These are phyloP conservation scores for Coriaria nepalensis DNA, from an alignment of 306 rosid species.

Conservation along the genomic window DNA sequence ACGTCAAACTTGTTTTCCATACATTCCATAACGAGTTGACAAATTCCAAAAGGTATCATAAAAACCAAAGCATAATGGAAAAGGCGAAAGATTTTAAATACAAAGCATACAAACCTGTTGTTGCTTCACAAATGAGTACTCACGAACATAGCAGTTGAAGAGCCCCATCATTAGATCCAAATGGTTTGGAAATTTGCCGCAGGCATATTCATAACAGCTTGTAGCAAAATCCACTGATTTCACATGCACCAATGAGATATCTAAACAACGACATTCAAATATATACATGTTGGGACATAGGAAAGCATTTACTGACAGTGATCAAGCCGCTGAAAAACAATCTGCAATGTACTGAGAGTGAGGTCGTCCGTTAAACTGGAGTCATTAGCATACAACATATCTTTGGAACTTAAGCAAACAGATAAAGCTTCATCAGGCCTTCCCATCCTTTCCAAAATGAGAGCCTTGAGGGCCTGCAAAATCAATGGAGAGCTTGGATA, in stretches of 20 bases:
- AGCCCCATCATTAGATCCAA: conserved; percentile 83
- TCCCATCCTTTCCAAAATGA: conserved; percentile 83
- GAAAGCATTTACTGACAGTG: conserved; percentile 37
- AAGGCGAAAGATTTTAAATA: background rate
- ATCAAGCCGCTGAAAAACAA: conserved; percentile 80
- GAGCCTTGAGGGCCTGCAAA: conserved; percentile 80
- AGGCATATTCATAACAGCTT: conserved; percentile 80
- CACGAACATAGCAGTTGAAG: conserved; percentile 90
- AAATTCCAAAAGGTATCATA: background rate
- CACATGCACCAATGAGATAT: conserved; percentile 15
- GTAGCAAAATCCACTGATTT: conserved; percentile 84
- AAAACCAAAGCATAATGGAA: background rate
- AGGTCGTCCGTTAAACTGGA: conserved; percentile 75
- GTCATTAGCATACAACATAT: conserved; percentile 43
- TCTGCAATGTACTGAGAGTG: conserved; percentile 89
- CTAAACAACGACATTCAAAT: conserved; percentile 6
- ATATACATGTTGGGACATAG: conserved; percentile 11
- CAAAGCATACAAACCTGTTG: conserved; percentile 58
- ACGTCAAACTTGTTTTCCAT: background rate
- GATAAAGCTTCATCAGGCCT: conserved; percentile 67
- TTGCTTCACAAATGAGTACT: conserved; percentile 92
- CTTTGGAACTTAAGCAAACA: conserved; percentile 57
- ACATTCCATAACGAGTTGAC: background rate
- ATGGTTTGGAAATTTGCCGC: conserved; percentile 61
- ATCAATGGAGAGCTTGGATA: background rate